Evolutionary conservation across 148 eudicot genomes (phyloP).

Genomic region (Fagopyrum esculentum): DNA sequence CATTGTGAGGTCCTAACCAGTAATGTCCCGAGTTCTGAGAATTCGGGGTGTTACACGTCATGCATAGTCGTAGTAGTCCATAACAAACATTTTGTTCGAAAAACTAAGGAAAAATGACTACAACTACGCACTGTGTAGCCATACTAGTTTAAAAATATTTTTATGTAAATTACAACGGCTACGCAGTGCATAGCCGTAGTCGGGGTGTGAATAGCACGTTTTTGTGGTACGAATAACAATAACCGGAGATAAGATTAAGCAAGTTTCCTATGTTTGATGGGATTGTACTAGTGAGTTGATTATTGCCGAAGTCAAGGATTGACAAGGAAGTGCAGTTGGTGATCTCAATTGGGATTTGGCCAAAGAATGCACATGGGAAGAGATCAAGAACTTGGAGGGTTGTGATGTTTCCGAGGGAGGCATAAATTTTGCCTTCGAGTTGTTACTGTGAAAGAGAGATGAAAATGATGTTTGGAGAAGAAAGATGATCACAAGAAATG

Average conservation of each 20-base stretch:
- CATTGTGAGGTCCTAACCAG: too few species aligned
- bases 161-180: too few species aligned
- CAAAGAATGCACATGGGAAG: constrained; percentile 42
- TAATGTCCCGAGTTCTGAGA: too few species aligned
- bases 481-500: constrained; percentile 39
- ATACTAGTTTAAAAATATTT: too few species aligned
- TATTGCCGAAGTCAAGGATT: constrained; percentile 29
- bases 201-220: too few species aligned
- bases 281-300: constrained; percentile 51
- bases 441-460: constrained; percentile 36
- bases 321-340: constrained; percentile 45
- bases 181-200: too few species aligned
- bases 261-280: constrained; percentile 57
- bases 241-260: constrained; percentile 26
- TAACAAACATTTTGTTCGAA: too few species aligned
- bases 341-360: constrained; percentile 54
- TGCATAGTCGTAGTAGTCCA: too few species aligned
- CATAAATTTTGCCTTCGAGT: constrained; percentile 54
- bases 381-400: constrained; percentile 68
- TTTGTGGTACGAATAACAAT: too few species aligned
- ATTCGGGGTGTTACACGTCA: too few species aligned
- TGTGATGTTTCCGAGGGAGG: constrained; percentile 53
- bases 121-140: too few species aligned
- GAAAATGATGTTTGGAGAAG: constrained; percentile 24
- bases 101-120: too few species aligned